A percentile compares a stretch with the other conserved stretches of the same genome.
Evolutionary conservation across 305 asterid genomes (phyloP).

Genomic region (Fraxinus ornus): DNA sequence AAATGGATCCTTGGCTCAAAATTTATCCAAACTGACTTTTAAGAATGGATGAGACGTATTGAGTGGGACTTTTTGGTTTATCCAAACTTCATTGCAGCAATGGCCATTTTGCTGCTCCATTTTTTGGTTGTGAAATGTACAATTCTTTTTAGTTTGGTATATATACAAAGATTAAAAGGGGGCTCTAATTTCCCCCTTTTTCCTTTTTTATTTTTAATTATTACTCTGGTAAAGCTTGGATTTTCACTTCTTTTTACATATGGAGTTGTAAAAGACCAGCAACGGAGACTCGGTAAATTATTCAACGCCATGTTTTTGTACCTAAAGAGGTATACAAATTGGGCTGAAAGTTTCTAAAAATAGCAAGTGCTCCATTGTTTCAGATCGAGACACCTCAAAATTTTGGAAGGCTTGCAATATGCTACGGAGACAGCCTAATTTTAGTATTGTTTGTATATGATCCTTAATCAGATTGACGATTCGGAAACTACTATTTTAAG

Average conservation of each 20-base stretch:
- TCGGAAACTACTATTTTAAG: neutral
- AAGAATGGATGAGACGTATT: neutral
- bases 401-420: neutral
- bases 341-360: neutral
- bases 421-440: neutral
- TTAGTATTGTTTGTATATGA: neutral
- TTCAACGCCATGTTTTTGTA: neutral
- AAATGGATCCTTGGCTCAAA: neutral
- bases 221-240: neutral
- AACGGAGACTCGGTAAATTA: neutral
- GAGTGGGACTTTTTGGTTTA: neutral
- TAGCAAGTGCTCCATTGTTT: neutral
- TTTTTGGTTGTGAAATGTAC: neutral
- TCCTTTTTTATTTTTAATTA: neutral
- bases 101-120: neutral
- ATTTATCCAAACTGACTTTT: neutral
- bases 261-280: neutral
- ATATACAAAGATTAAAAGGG: neutral
- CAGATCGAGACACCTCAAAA: neutral
- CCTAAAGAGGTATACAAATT: neutral
- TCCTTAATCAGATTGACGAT: neutral
- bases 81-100: neutral
- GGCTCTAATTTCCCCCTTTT: neutral
- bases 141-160: neutral
- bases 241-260: neutral